Evolutionary conservation across 495 filamentous ascomycete genomes (phyloP), one percentile per base, ranked within the genome.

Genomic region (Trichodelitschia bisporula): DNA sequence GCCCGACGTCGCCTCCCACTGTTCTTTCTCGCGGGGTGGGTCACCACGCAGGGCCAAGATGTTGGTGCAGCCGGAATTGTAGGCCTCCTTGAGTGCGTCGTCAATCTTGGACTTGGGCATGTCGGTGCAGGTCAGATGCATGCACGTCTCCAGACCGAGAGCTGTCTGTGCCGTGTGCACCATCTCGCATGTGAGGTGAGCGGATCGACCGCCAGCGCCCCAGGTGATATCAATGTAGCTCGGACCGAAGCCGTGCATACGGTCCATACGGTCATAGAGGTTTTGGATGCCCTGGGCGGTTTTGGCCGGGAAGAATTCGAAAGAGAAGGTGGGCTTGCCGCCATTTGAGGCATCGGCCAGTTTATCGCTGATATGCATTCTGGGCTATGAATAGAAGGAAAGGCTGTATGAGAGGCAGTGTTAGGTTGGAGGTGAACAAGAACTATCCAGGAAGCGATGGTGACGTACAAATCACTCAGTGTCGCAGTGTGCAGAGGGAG

Each of bases 281-380:
- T 99, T 99, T 58, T 95, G 89, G 5, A 99, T 84, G 64, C 89
- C 89, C 61, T 80, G 76, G 1, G 86, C 84, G 1, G 89, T 99
- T 57, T 99, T 99, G n/a, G 89, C 89, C 27, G 89, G 84, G 54
- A 95, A 99, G 61, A 91, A 99, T 55, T 99, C 89, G 51, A 99
- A 99, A 18, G 89, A 95, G 62, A 93, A 91, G 32, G 76, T 78
- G 28, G 82, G 72, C 39, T 68, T 64, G 46, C 66, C 66, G 36
- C 72, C 63, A 36, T 59, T 57, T 43, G 78, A 62, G 56, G 78
- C 74, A 43, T 84, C 77, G 37, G 73, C 64, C 39, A 99, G 60
- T 63, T 92, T 93, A 37, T 89, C 73, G 33, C 65, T 74, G 61
- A 99, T 83, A 59, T 95, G 89, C 69, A 75, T 75, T 27, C 32